These are phyloP conservation scores for Chaetomium olivaceum DNA, from an alignment of 2,329 filamentous ascomycete genomes.

Conservation along the genomic window DNA sequence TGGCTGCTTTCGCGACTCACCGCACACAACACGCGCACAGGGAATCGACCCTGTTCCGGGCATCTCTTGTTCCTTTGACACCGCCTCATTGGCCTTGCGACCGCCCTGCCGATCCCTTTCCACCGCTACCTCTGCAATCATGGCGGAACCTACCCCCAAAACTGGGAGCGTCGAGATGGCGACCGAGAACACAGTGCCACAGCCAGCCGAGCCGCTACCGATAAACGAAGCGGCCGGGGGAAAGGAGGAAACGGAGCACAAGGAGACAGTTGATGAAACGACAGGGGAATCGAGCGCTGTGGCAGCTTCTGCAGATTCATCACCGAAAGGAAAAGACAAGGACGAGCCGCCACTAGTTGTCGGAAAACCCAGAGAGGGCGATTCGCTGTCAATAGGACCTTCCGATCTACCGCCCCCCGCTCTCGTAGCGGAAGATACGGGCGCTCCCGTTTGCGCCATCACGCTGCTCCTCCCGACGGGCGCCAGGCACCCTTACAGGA, in stretches of 20 bases:
- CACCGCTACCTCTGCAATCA: constrained; percentile 7
- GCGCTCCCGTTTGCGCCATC: constrained; percentile 63
- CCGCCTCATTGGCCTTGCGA: neutral
- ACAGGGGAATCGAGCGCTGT: constrained; percentile 14
- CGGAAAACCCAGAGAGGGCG: constrained; percentile 35
- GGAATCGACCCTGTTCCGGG: neutral
- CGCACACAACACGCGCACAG: neutral
- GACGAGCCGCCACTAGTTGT: constrained; percentile 32
- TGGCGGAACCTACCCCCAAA: constrained; percentile 24
- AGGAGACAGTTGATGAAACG: constrained; percentile 8
- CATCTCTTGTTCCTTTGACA: neutral
- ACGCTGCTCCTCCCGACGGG: constrained; percentile 81
- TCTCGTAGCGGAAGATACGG: constrained; percentile 26
- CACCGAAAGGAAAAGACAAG: constrained; percentile 36
- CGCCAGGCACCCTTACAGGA: constrained; percentile 83
- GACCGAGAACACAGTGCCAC: constrained; percentile 9
- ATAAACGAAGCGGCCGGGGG: constrained; percentile 11
- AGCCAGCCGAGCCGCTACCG: constrained; percentile 15
- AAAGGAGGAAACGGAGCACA: constrained; percentile 2
- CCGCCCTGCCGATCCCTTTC: neutral
- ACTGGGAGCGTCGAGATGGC: constrained; percentile 8
- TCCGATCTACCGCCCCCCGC: constrained; percentile 29
- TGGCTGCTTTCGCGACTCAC: neutral
- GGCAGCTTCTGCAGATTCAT: constrained; percentile 10
- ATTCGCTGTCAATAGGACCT: constrained; percentile 40